Conservation (phyloP, 257 asterid genomes). For the Solanum chaucha region DNA sequence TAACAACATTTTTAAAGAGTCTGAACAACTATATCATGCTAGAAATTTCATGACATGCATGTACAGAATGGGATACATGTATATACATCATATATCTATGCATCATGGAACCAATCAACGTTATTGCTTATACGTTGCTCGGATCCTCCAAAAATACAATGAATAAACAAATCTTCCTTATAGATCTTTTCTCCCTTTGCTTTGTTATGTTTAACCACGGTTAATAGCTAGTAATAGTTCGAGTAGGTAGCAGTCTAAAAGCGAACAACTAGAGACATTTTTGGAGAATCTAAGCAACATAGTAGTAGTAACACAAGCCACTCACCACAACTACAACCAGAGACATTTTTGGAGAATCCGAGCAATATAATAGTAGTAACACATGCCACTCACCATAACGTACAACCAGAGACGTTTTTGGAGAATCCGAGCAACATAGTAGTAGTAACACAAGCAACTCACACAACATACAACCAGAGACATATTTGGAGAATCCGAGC, state of each 20-base stretch:
- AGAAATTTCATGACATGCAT: conserved; percentile 8
- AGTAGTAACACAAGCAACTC: no score
- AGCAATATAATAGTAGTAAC: no score
- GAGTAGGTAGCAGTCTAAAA: neutral
- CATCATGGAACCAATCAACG: neutral
- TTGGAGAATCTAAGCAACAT: no score
- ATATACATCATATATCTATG: neutral
- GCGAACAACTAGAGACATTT: no score
- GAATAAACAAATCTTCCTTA: neutral
- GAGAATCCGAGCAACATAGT: no score
- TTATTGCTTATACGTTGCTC: neutral
- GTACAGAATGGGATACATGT: neutral
- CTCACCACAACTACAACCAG: no score
- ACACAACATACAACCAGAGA: neutral
- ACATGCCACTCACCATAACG: no score
- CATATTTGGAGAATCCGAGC: neutral
- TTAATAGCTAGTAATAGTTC: neutral
- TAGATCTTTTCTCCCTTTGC: neutral
- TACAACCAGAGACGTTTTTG: no score
- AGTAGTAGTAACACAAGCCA: no score
- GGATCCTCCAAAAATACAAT: neutral
- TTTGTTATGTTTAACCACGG: neutral
- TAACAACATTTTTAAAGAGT: neutral
- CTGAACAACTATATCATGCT: neutral
- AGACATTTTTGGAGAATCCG: no score